Evolutionary conservation across 2,329 filamentous ascomycete species (phyloP).

Genomic region (Hypoxylon rubiginosum): DNA sequence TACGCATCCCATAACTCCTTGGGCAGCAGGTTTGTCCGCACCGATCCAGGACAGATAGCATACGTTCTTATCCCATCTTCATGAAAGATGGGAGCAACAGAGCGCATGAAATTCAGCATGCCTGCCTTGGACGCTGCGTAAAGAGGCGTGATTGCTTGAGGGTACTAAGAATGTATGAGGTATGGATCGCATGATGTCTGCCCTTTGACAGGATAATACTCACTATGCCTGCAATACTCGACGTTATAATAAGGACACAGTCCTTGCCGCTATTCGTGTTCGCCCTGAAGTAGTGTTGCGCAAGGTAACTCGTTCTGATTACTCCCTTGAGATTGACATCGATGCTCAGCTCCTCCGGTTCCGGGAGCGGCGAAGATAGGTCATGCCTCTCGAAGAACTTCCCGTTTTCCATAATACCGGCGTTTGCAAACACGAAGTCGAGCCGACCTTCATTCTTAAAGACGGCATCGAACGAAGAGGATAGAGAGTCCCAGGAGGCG

Average conservation of each 20-base stretch:
- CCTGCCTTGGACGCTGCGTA: slow-evolving; percentile 54
- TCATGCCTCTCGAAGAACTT: slow-evolving; percentile 44
- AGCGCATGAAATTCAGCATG: slow-evolving; percentile 53
- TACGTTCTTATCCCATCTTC: slow-evolving; percentile 51
- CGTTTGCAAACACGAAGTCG: slow-evolving; percentile 47
- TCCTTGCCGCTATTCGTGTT: slow-evolving; percentile 42
- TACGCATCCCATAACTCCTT: slow-evolving; percentile 49
- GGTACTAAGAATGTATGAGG: slow-evolving; percentile 42
- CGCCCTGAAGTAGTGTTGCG: slow-evolving; percentile 57
- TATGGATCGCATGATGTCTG: not conserved
- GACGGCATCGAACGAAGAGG: slow-evolving; percentile 38
- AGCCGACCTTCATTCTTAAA: slow-evolving; percentile 36
- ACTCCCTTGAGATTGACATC: slow-evolving; percentile 55
- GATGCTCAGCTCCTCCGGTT: slow-evolving; percentile 48
- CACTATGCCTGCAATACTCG: slow-evolving; percentile 50
- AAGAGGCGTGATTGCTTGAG: slow-evolving; percentile 49
- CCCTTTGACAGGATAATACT: slow-evolving; percentile 16
- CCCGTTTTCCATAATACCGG: slow-evolving; percentile 43
- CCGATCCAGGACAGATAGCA: slow-evolving; percentile 52
- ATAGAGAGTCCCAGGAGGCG: slow-evolving; percentile 38
- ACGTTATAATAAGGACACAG: slow-evolving; percentile 49
- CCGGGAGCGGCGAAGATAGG: slow-evolving; percentile 38
- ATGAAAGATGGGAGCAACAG: slow-evolving; percentile 46
- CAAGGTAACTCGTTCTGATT: slow-evolving; percentile 56
- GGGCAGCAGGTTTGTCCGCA: slow-evolving; percentile 51